These are phyloP conservation scores for Didymella segeticola DNA, from an alignment of 2,329 filamentous ascomycete genomes.

Conservation along the genomic window DNA sequence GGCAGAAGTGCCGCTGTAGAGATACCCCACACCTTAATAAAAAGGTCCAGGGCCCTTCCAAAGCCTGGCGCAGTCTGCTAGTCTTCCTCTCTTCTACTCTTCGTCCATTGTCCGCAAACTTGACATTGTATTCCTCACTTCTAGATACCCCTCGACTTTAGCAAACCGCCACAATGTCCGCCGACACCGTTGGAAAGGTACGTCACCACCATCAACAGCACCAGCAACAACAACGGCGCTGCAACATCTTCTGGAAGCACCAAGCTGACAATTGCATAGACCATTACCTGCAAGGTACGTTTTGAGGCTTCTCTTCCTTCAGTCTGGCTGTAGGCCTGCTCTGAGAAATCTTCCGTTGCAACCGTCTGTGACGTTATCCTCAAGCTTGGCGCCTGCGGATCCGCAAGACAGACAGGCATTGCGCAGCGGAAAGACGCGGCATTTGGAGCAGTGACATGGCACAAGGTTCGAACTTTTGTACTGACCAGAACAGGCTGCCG, in stretches of 20 bases:
- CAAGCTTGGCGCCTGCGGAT: constrained; percentile 35
- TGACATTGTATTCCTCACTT: constrained; percentile 11
- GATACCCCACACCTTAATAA: constrained; percentile 30
- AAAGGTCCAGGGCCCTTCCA: constrained; percentile 35
- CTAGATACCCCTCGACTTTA: constrained; percentile 25
- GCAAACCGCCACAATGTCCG: constrained; percentile 15
- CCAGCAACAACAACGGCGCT: constrained; percentile 1
- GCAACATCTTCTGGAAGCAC: not conserved
- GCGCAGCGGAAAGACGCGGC: constrained; percentile 14
- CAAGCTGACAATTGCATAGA: constrained; percentile 59
- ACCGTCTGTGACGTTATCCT: constrained; percentile 12
- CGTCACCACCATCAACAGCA: constrained; percentile 5
- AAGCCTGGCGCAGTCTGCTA: constrained; percentile 16
- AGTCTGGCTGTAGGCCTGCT: constrained; percentile 65
- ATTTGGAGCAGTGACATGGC: not conserved
- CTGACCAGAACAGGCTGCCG: constrained; percentile 70
- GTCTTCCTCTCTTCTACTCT: constrained; percentile 18
- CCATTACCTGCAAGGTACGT: constrained; percentile 80
- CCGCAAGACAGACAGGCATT: constrained; percentile 28
- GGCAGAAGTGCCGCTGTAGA: constrained; percentile 31
- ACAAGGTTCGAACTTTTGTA: constrained; percentile 2
- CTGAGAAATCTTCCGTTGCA: constrained; percentile 11
- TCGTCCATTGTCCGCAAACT: constrained; percentile 10
- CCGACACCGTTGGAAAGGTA: constrained; percentile 19
- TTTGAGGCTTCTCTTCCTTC: constrained; percentile 52